Percentiles rank a stretch among this genome's conserved stretches.
Conservation (phyloP, 2,329 filamentous ascomycete genomes). For the Albophoma yamanashiensis region DNA sequence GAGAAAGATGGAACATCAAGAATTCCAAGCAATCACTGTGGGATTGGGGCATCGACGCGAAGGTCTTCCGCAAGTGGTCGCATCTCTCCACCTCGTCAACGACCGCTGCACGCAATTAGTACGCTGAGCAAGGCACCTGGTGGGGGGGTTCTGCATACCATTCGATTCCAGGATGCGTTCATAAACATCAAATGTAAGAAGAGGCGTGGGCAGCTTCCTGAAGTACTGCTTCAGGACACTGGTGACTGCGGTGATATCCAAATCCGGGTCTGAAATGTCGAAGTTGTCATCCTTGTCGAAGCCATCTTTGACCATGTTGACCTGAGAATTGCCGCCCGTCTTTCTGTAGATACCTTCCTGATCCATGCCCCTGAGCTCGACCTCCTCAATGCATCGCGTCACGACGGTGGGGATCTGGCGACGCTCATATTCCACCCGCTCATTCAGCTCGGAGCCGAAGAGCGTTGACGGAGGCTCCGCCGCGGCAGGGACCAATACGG, state of each 20-base stretch:
- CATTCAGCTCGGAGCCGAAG: constrained; percentile 82
- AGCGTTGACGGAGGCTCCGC: constrained; percentile 50
- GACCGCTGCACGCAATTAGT: constrained; percentile 36
- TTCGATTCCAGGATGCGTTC: constrained; percentile 77
- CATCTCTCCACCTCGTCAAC: constrained; percentile 57
- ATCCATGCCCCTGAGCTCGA: constrained; percentile 93
- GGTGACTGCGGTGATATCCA: constrained; percentile 94
- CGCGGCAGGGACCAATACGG: constrained; percentile 26
- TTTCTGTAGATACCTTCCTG: constrained; percentile 97
- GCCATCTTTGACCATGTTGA: constrained; percentile 81
- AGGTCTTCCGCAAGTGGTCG: constrained; percentile 58
- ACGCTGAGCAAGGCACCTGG: background rate
- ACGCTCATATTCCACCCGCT: constrained; percentile 79
- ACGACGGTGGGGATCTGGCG: constrained; percentile 85
- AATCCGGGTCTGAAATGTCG: constrained; percentile 85
- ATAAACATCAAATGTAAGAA: constrained; percentile 89
- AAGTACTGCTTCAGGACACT: constrained; percentile 97
- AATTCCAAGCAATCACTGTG: constrained; percentile 90
- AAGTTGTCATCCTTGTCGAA: constrained; percentile 81
- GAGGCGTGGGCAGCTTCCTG: constrained; percentile 76
- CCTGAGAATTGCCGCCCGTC: constrained; percentile 83
- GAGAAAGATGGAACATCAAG: constrained; percentile 82
- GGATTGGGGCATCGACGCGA: constrained; percentile 68
- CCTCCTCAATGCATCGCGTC: constrained; percentile 89
- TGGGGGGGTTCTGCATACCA: constrained; percentile 35